Conservation (phyloP, 352 stramenopile species). For the Pythium insidiosum region DNA sequence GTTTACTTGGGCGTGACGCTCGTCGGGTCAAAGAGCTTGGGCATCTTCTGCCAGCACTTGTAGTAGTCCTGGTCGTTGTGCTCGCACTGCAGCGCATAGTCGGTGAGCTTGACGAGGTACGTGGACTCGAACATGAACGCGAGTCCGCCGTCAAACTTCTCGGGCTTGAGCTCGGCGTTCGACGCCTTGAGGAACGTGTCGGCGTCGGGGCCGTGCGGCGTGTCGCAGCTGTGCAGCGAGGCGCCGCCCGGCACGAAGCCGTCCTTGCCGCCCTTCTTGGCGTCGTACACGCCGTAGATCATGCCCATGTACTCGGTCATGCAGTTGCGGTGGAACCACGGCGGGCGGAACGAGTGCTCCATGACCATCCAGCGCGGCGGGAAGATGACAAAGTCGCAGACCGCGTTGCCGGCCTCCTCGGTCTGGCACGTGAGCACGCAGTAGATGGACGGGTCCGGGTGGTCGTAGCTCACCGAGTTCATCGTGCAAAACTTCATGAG, state of each 20-base stretch:
- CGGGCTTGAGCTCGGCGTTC: constrained; percentile 66
- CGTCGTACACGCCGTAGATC: constrained; percentile 94
- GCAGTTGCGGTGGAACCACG: constrained; percentile 95
- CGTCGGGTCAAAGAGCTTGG: constrained; percentile 78
- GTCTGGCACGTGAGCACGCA: constrained; percentile 95
- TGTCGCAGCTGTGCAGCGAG: constrained; percentile 87
- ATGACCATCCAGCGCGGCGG: constrained; percentile 94
- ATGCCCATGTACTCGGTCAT: constrained; percentile 99
- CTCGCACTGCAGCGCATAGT: constrained; percentile 81
- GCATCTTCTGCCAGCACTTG: constrained; percentile 92
- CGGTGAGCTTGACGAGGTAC: constrained; percentile 86
- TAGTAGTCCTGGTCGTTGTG: constrained; percentile 89
- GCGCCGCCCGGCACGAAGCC: constrained; percentile 90
- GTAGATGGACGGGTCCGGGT: constrained; percentile 96
- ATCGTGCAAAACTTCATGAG: constrained; percentile 93
- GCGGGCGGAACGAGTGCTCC: constrained; percentile 90
- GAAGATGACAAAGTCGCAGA: constrained; percentile 98
- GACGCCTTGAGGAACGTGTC: constrained; percentile 89
- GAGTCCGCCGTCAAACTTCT: constrained; percentile 90
- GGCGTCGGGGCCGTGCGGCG: constrained; percentile 91
- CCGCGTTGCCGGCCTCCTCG: constrained; percentile 88
- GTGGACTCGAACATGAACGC: constrained; percentile 98
- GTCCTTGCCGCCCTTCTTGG: constrained; percentile 84
- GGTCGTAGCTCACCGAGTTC: constrained; percentile 95
- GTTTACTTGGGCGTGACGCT: no score